Conservation (phyloP, 257 asterid genomes). For the Fraxinus quadrangulata region DNA sequence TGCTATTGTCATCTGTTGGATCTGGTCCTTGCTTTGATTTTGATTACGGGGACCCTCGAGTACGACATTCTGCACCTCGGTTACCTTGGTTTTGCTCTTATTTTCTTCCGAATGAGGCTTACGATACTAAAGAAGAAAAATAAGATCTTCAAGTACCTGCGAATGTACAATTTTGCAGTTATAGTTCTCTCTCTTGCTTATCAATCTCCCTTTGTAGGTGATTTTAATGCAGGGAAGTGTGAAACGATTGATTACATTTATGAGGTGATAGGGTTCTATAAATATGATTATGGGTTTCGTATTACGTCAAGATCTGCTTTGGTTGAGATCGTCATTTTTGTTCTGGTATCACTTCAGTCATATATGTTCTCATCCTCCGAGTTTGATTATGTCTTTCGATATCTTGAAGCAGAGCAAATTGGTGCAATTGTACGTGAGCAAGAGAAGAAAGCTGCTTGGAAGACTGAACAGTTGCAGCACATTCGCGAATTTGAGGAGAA, state of each 20-base stretch:
- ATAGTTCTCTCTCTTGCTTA: slow-evolving; percentile 96
- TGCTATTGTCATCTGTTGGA: slow-evolving; percentile 98
- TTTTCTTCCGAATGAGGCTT: slow-evolving; percentile 93
- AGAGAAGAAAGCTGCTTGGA: slow-evolving; percentile 97
- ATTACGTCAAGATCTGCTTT: slow-evolving; percentile 96
- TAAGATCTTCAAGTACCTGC: slow-evolving; percentile 79
- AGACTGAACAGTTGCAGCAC: slow-evolving; percentile 85
- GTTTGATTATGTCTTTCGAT: slow-evolving; percentile 96
- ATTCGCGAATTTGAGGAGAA: slow-evolving; percentile 91
- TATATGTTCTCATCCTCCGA: slow-evolving; percentile 96
- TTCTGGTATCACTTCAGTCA: slow-evolving; percentile 90
- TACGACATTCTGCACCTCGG: slow-evolving; percentile 97
- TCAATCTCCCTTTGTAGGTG: slow-evolving; percentile 93
- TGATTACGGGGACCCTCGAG: slow-evolving; percentile 92
- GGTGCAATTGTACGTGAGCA: slow-evolving; percentile 97
- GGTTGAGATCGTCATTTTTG: slow-evolving; percentile 89
- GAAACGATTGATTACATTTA: slow-evolving; percentile 84
- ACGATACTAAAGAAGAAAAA: slow-evolving; percentile 91
- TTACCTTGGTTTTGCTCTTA: slow-evolving; percentile 90
- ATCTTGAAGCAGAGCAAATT: slow-evolving; percentile 98
- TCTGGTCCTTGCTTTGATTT: slow-evolving; percentile 86
- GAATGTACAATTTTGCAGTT: slow-evolving; percentile 83
- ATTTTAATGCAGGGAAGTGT: slow-evolving; percentile 72
- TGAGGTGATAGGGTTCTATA: slow-evolving; percentile 93
- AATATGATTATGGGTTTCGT: slow-evolving; percentile 95